A percentile compares a stretch with the other conserved stretches of the same genome.
phyloP scores from a whole-genome alignment of 305 asterid genomes.

The Fraxinus greggii region DNA sequence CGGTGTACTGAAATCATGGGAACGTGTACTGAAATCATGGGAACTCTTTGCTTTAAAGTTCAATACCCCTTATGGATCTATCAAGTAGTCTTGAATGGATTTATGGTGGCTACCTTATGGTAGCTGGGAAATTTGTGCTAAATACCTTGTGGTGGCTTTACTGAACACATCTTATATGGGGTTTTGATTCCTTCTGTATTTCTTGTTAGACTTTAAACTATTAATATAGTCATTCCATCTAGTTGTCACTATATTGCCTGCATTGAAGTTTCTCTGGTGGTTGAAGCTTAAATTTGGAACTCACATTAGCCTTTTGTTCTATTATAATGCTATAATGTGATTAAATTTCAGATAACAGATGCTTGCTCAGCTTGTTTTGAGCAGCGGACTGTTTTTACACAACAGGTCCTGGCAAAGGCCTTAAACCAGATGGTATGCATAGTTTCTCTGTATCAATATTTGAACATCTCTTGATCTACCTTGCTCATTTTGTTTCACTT shows the following conservation, averaged over 20 bases:
- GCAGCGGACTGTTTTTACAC: conserved; percentile 98
- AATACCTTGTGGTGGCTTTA: not conserved
- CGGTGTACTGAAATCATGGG: not conserved
- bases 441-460: conserved; percentile 18
- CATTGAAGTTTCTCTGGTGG: not conserved
- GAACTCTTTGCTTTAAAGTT: not conserved
- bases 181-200: not conserved
- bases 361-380: conserved; percentile 98
- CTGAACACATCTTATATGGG: not conserved
- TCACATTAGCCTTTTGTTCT: conserved; percentile 18
- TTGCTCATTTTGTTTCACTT: conserved; percentile 16
- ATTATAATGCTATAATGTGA: conserved; percentile 20
- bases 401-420: conserved; percentile 88
- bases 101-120: conserved; percentile 6
- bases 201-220: not conserved
- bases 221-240: not conserved
- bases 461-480: conserved; percentile 21
- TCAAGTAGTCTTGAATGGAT: conserved; percentile 8
- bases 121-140: not conserved
- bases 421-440: conserved; percentile 79
- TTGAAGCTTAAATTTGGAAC: not conserved
- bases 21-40: not conserved
- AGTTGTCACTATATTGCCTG: not conserved
- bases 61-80: not conserved
- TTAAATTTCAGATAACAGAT: conserved; percentile 72